Evolutionary conservation across 78 protist species (phyloP).

Genomic region (Chrysochromulina tobinii): DNA sequence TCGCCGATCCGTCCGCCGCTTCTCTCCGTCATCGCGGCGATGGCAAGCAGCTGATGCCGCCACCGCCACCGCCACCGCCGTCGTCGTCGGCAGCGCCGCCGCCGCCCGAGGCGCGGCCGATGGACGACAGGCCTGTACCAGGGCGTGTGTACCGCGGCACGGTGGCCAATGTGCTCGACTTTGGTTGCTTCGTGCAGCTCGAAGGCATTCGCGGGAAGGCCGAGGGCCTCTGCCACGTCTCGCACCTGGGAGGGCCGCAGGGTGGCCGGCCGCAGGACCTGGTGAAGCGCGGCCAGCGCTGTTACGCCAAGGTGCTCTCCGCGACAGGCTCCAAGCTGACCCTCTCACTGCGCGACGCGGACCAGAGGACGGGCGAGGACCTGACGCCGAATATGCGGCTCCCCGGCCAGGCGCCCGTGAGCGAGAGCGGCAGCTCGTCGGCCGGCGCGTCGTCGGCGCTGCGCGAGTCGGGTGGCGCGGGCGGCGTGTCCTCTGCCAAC

Average conservation of each 20-base stretch:
- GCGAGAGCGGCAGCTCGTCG: not conserved
- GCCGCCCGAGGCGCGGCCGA: not conserved
- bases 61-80: not conserved
- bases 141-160: conserved; percentile 68
- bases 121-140: conserved; percentile 68
- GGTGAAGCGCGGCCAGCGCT: not conserved
- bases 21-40: not conserved
- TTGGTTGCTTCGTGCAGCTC: conserved; percentile 79
- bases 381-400: conserved; percentile 51
- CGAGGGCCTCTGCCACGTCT: conserved; percentile 85
- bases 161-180: conserved; percentile 68
- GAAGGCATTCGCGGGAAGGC: conserved; percentile 54
- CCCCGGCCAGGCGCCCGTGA: too few relatives aligned
- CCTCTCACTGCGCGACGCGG: conserved; percentile 83
- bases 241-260: conserved; percentile 39
- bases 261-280: conserved; percentile 32
- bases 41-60: not conserved
- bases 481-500: not conserved
- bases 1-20: conserved; percentile 4
- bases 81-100: not conserved
- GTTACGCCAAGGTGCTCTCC: conserved; percentile 75
- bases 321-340: conserved; percentile 57
- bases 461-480: not conserved
- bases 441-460: not conserved
- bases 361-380: conserved; percentile 89